A percentile compares a stretch with the other conserved stretches of the same genome.
phyloP scores from a whole-genome alignment of 257 asterid genomes.

The Haberlea rhodopensis region DNA sequence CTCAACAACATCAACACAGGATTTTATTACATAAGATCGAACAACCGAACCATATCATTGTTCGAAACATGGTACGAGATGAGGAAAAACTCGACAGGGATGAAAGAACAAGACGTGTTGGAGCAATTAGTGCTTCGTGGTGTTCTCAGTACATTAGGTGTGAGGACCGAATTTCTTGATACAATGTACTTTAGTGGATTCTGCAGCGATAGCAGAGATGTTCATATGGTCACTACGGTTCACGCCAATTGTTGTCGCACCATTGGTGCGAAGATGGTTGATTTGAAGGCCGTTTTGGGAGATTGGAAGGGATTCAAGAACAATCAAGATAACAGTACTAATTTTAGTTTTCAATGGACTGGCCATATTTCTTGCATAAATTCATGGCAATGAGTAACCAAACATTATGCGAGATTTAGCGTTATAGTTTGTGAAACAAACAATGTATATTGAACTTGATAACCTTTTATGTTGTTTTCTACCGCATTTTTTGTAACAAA shows the following conservation, averaged over 20 bases:
- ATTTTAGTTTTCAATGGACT: conserved; percentile 28
- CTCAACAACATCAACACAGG: conserved; percentile 58
- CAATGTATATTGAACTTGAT: no score
- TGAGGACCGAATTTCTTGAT: conserved; percentile 36
- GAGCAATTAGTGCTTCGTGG: conserved; percentile 28
- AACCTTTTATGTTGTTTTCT: no score
- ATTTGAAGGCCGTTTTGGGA: conserved; percentile 43
- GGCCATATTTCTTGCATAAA: conserved; percentile 25
- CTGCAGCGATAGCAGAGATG: conserved; percentile 40
- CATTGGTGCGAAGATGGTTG: conserved; percentile 56
- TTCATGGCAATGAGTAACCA: conserved; percentile 27
- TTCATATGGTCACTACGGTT: conserved; percentile 39
- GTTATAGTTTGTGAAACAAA: no score
- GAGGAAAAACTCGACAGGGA: conserved; percentile 36
- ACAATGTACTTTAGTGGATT: conserved; percentile 58
- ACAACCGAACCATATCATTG: conserved; percentile 43
- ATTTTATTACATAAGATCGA: conserved; percentile 51
- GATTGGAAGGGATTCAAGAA: conserved; percentile 58
- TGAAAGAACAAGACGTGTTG: conserved; percentile 73
- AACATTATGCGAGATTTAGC: no score
- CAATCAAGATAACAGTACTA: not conserved
- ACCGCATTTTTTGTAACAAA: no score
- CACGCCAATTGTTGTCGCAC: conserved; percentile 73
- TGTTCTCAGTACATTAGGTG: conserved; percentile 18
- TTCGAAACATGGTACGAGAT: conserved; percentile 52